Conservation (phyloP, 805 yeast genomes). For the Yarrowia hollandica region DNA sequence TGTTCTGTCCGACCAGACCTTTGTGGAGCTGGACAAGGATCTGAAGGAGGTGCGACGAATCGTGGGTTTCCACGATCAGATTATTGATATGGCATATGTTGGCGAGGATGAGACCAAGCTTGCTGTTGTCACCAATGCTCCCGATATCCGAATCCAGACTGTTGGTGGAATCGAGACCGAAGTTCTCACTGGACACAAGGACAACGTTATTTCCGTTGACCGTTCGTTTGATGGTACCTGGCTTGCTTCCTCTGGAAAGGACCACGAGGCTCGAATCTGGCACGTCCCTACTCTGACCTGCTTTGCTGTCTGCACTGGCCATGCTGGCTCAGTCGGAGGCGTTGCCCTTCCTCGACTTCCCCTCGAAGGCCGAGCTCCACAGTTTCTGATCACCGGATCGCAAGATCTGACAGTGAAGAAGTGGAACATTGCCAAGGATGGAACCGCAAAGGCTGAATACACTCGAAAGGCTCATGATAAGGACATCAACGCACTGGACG, state of each 20-base stretch:
- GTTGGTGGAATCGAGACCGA: constrained; percentile 58
- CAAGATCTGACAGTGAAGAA: constrained; percentile 81
- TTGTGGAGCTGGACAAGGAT: constrained; percentile 51
- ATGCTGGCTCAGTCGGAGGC: constrained; percentile 82
- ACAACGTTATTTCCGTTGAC: constrained; percentile 78
- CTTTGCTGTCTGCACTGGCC: constrained; percentile 76
- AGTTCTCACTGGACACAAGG: constrained; percentile 78
- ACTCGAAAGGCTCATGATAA: constrained; percentile 97
- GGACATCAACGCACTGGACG: constrained; percentile 85
- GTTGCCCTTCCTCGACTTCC: constrained; percentile 66
- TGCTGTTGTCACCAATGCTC: constrained; percentile 93
- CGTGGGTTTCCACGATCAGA: constrained; percentile 94
- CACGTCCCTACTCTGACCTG: constrained; percentile 47
- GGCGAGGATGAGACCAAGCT: constrained; percentile 56
- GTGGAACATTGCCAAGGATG: constrained; percentile 57
- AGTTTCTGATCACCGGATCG: constrained; percentile 76
- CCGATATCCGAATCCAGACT: constrained; percentile 69
- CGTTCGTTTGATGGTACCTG: constrained; percentile 77
- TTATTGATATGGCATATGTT: constrained; percentile 81
- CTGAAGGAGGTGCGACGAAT: constrained; percentile 50
- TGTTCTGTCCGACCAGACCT: constrained; percentile 79
- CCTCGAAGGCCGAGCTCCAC: constrained; percentile 49
- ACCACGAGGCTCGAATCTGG: constrained; percentile 85
- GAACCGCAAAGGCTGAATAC: constrained; percentile 58
- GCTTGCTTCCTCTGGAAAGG: constrained; percentile 92